These are phyloP conservation scores for Adansonia gregorii DNA, from an alignment of 441 rosid genomes.

Conservation along the genomic window DNA sequence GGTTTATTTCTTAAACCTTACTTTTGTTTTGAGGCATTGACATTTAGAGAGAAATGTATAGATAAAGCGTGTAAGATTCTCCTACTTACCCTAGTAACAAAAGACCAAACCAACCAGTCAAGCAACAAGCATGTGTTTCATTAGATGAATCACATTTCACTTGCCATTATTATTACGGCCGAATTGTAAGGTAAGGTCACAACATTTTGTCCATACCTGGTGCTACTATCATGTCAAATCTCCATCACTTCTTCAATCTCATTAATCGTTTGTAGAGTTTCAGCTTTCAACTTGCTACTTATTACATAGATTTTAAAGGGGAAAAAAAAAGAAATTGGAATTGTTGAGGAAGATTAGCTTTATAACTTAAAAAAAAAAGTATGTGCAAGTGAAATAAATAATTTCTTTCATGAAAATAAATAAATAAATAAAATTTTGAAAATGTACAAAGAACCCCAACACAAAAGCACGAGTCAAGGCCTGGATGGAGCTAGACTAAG, in stretches of 20 bases:
- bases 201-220: neutral
- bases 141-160: neutral
- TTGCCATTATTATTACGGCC: neutral
- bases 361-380: neutral
- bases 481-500: constrained; percentile 90
- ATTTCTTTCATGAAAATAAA: constrained; percentile 15
- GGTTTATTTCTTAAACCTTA: neutral
- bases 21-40: neutral
- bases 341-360: neutral
- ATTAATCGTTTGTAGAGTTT: neutral
- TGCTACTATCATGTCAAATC: neutral
- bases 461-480: constrained; percentile 40
- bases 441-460: constrained; percentile 51
- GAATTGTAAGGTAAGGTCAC: neutral
- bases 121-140: neutral
- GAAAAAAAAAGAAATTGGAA: neutral
- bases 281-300: neutral
- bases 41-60: neutral
- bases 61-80: neutral
- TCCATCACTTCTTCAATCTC: neutral
- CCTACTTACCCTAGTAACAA: neutral
- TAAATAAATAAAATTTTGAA: constrained; percentile 35
- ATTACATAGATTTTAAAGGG: neutral
- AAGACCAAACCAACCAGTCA: neutral
- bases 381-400: constrained; percentile 21